Evolutionary conservation across 2,329 filamentous ascomycete species (phyloP), one percentile per base, ranked within the genome.

Genomic region (Neonectria punicea): DNA sequence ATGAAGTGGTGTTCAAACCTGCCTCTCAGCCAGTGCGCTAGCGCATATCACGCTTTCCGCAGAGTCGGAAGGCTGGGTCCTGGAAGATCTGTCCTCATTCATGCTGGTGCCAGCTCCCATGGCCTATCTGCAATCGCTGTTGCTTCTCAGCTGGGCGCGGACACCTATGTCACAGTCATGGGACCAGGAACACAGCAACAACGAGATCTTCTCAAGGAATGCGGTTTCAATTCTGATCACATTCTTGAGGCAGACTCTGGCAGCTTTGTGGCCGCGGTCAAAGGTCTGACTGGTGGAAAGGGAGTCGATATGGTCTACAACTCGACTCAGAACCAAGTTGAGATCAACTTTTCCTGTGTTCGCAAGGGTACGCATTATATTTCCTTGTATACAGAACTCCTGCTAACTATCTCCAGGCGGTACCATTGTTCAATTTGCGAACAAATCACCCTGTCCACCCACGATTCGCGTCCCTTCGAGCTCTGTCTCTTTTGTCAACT

Each of bases 291-390:
- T 1, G 65, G 63, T 14, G 73, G 70, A 3, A 68, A 67, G 32
- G 79, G 79, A 13, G 72, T 84, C 2, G 81, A 86, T 49, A 63
- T 85, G 4, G 75, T 86, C 2, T 84, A 85, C 56, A 84, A 85
- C 66, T 77, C 84, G 0, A 81, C 83, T 0, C 79, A 79, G 53
- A 70, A 76, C 9, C 68, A 79, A 39, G 56, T 78, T 4, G 75
- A 78, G 3, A 61, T 71, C 4, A 79, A 75, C 59, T 69, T 76
- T 14, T 69, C 74, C 43, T 82, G 80, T 46, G 75, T 83, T 25
- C 75, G 77, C 39, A 73, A 67, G 25, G 76, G 81, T 79, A 74
- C 73, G 79, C 74, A 14, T 2, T 46, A 13, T 18, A 5, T 46
- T 43, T 78, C 10, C n/a, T 28, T 4, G 9, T 2, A 20, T 20